These are phyloP conservation scores for Proliferodiscus dingleyae DNA, from an alignment of 2,329 filamentous ascomycete species.

Conservation along the genomic window DNA sequence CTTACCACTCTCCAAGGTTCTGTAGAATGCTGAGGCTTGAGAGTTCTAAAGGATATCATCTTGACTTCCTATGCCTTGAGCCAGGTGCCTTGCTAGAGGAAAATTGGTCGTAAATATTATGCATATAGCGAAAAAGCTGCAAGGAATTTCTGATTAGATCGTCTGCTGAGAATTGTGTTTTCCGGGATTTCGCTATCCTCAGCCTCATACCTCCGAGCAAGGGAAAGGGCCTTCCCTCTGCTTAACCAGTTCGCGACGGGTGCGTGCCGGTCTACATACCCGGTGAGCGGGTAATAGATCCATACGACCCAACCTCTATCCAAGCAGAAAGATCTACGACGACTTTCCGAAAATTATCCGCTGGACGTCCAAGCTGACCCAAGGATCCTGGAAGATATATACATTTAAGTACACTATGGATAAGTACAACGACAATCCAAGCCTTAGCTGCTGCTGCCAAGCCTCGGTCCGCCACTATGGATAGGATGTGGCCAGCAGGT, in stretches of 20 bases:
- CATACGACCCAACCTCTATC: background rate
- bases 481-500: background rate
- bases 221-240: background rate
- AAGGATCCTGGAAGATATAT: background rate
- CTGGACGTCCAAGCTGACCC: background rate
- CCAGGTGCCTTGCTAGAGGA: too few species aligned
- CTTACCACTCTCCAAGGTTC: conserved; percentile 1
- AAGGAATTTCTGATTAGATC: too few species aligned
- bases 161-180: too few species aligned
- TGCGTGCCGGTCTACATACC: background rate
- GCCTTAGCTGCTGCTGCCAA: background rate
- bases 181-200: background rate
- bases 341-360: background rate
- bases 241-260: background rate
- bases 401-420: background rate
- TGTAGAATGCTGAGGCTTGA: conserved; percentile 9
- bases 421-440: background rate
- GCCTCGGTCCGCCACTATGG: background rate
- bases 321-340: too few species aligned
- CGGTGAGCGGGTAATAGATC: background rate
- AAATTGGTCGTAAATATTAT: too few species aligned
- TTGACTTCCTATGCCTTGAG: too few species aligned
- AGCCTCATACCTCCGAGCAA: background rate
- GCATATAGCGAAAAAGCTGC: too few species aligned
- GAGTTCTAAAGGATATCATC: too few species aligned